phyloP scores from a whole-genome alignment of 441 rosid species.

The Euphorbia schlechtendalii region DNA sequence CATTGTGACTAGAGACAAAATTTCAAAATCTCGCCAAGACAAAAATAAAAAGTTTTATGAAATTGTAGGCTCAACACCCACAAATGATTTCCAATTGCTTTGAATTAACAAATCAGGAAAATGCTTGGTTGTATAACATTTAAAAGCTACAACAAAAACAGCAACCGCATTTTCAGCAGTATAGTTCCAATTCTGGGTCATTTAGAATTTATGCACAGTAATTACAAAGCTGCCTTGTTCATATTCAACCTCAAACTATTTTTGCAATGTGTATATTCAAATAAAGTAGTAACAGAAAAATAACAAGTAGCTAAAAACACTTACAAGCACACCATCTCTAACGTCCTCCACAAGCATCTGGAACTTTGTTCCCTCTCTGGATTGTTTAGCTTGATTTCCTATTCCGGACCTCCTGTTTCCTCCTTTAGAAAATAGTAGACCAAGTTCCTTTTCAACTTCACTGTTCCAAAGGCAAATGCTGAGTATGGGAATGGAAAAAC shows the following conservation, averaged over 20 bases:
- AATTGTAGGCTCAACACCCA: too few species aligned
- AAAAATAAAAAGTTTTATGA: too few species aligned
- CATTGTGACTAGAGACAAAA: background rate
- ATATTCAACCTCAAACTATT: background rate
- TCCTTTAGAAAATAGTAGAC: conserved; percentile 66
- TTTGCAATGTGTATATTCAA: background rate
- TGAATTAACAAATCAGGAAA: background rate
- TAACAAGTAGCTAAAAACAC: conserved; percentile 20
- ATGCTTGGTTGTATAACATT: too few species aligned
- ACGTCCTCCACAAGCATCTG: conserved; percentile 95
- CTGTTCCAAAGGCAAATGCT: conserved; percentile 33
- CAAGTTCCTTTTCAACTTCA: conserved; percentile 91
- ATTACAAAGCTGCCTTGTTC: background rate
- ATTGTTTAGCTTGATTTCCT: conserved; percentile 49
- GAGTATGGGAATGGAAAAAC: conserved; percentile 10
- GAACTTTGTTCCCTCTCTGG: conserved; percentile 61
- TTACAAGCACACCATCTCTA: conserved; percentile 86
- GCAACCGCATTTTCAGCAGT: background rate
- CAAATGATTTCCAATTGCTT: background rate
- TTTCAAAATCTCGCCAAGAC: background rate
- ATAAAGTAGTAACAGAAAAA: background rate
- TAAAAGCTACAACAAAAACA: background rate
- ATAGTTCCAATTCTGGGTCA: background rate
- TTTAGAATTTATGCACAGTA: background rate
- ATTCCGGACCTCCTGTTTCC: conserved; percentile 44